phyloP scores from a whole-genome alignment of 345 rosid genomes.

The Citrus reticulata region DNA sequence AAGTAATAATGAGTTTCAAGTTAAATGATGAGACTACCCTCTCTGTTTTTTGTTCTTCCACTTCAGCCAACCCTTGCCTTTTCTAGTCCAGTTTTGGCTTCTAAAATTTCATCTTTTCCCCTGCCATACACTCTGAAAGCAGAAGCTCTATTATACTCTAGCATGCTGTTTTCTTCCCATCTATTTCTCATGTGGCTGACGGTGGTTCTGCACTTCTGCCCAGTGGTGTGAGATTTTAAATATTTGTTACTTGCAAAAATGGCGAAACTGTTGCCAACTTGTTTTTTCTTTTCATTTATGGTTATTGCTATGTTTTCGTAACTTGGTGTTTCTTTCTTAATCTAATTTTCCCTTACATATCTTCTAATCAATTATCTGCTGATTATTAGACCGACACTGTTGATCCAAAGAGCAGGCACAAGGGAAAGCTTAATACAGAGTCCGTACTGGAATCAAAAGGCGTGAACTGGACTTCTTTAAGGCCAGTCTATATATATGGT shows the following conservation, averaged over 20 bases:
- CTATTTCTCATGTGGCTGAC: not conserved
- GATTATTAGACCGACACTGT: constrained; percentile 69
- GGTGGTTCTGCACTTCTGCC: not conserved
- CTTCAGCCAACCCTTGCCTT: not conserved
- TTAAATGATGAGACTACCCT: not conserved
- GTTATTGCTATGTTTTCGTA: not conserved
- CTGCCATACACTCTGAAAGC: not conserved
- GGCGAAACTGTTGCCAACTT: not conserved
- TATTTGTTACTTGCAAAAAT: not conserved
- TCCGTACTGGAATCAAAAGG: constrained; percentile 53
- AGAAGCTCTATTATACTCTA: not conserved
- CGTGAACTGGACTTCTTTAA: constrained; percentile 89
- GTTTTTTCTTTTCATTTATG: not conserved
- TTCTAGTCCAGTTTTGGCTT: not conserved
- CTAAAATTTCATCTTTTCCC: not conserved
- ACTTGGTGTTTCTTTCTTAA: not conserved
- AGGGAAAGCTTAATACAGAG: constrained; percentile 94
- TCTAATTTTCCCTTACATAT: not conserved
- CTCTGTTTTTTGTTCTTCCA: not conserved
- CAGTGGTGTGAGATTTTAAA: not conserved
- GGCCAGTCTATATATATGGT: constrained; percentile 96
- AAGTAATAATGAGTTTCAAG: not conserved
- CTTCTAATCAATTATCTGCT: constrained; percentile 4
- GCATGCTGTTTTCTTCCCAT: not conserved
- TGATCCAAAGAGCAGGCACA: constrained; percentile 98